Conservation (phyloP, 495 filamentous ascomycete species). For the Neurospora sp. region DNA sequence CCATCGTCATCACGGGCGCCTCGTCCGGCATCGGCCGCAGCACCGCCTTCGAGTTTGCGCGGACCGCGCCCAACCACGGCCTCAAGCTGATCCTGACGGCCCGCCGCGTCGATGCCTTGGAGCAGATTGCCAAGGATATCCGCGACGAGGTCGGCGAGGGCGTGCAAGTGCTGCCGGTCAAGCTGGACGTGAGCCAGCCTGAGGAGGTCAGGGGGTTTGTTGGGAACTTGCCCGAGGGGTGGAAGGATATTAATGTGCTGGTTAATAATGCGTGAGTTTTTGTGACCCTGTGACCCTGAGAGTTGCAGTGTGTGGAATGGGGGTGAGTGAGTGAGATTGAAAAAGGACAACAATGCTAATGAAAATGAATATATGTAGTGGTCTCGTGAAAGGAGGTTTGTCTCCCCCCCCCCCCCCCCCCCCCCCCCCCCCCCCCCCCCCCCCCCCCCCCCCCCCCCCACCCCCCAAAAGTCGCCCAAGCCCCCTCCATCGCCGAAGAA, state of each 20-base stretch:
- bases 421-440: no score
- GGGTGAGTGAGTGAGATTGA: neutral
- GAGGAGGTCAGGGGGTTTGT: slow-evolving; percentile 71
- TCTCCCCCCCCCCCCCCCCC: no score
- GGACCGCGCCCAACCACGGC: slow-evolving; percentile 61
- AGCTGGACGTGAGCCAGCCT: slow-evolving; percentile 78
- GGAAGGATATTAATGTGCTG: slow-evolving; percentile 75
- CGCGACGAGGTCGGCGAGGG: slow-evolving; percentile 67
- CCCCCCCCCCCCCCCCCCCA: no score
- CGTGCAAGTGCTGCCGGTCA: slow-evolving; percentile 69
- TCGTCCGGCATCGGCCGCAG: slow-evolving; percentile 85
- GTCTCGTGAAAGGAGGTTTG: slow-evolving; percentile 24
- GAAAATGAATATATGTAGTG: slow-evolving; percentile 8
- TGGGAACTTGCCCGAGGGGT: slow-evolving; percentile 64
- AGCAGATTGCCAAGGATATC: slow-evolving; percentile 69
- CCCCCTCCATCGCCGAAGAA: slow-evolving; percentile 69
- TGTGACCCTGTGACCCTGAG: neutral
- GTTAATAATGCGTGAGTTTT: slow-evolving; percentile 90
- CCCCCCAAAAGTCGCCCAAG: slow-evolving; percentile 70
- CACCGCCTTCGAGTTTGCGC: slow-evolving; percentile 85
- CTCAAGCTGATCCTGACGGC: slow-evolving; percentile 85
- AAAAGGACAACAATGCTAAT: neutral
- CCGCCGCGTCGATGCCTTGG: slow-evolving; percentile 66
- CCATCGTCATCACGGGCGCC: slow-evolving; percentile 84
- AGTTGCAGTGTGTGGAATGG: neutral